These are phyloP conservation scores for Termitomyces sp. DNA, from an alignment of 768 basidiomycete species.

Conservation along the genomic window DNA sequence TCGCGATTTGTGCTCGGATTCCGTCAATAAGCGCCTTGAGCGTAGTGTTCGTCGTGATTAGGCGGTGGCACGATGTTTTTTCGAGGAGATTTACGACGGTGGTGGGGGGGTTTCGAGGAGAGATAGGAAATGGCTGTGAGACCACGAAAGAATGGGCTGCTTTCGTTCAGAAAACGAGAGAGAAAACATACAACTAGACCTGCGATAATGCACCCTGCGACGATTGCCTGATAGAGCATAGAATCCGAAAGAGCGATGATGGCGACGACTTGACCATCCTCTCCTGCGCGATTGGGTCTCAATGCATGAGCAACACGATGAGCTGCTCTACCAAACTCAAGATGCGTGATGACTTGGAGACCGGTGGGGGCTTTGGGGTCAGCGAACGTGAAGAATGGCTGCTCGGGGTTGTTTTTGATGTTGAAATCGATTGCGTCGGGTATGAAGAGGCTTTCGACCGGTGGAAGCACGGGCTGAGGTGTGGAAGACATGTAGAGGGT, in stretches of 20 bases:
- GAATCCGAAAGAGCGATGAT: constrained; percentile 23
- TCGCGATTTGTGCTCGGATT: constrained; percentile 17
- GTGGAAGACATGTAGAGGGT: not conserved
- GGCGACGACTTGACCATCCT: constrained; percentile 21
- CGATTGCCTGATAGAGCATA: constrained; percentile 31
- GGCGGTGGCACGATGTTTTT: constrained; percentile 31
- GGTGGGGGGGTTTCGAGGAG: constrained; percentile 32
- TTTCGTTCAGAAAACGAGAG: not conserved
- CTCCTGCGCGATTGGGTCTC: constrained; percentile 20
- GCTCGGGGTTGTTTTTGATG: constrained; percentile 14
- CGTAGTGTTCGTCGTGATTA: constrained; percentile 30
- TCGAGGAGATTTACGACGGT: constrained; percentile 31
- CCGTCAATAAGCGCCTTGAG: constrained; percentile 24
- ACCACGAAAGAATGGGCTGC: not conserved
- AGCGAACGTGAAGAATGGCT: constrained; percentile 15
- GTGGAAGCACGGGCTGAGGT: not conserved
- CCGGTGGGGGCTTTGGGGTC: constrained; percentile 8
- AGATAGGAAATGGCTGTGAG: constrained; percentile 14
- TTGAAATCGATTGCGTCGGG: constrained; percentile 2
- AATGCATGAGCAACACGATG: constrained; percentile 31
- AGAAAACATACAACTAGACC: constrained; percentile 7
- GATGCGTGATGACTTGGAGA: constrained; percentile 22
- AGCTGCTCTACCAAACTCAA: constrained; percentile 35
- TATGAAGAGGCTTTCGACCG: not conserved
- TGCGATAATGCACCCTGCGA: constrained; percentile 25